Evolutionary conservation across 1,284 basidiomycete genomes (phyloP).

Genomic region (Rhodotorula sp.): DNA sequence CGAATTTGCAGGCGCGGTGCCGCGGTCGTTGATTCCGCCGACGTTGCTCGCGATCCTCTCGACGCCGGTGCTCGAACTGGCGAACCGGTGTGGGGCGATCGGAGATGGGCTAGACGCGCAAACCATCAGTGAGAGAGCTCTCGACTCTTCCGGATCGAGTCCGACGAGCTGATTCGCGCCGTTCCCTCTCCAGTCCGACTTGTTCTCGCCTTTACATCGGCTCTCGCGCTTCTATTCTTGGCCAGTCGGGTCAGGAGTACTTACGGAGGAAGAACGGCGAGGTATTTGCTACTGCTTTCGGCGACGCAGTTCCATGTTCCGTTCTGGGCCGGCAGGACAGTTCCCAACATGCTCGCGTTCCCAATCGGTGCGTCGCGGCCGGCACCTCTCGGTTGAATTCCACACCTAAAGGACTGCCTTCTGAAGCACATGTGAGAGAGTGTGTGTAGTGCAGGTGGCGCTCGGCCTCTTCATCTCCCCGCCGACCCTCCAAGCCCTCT

Average conservation of each 20-base stretch:
- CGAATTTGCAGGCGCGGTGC: slow-evolving; percentile 82
- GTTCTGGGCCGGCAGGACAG: slow-evolving; percentile 87
- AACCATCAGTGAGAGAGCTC: slow-evolving; percentile 57
- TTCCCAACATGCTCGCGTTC: slow-evolving; percentile 91
- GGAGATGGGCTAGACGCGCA: slow-evolving; percentile 63
- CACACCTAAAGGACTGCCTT: too few relatives aligned
- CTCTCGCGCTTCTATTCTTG: slow-evolving; percentile 63
- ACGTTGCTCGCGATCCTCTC: slow-evolving; percentile 44
- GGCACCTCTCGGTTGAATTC: too few relatives aligned
- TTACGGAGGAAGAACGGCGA: slow-evolving; percentile 61
- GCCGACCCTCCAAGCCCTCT: background rate
- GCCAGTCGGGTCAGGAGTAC: slow-evolving; percentile 62
- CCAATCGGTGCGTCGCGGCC: slow-evolving; percentile 72
- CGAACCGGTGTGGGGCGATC: slow-evolving; percentile 53
- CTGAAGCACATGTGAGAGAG: too few relatives aligned
- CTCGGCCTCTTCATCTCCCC: slow-evolving; percentile 59
- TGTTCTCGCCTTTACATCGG: slow-evolving; percentile 68
- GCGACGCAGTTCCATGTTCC: slow-evolving; percentile 84
- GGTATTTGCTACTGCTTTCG: slow-evolving; percentile 66
- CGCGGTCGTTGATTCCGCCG: slow-evolving; percentile 79
- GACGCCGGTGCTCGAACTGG: slow-evolving; percentile 48
- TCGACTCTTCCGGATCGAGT: background rate
- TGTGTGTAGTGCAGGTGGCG: slow-evolving; percentile 61
- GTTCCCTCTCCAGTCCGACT: slow-evolving; percentile 8
- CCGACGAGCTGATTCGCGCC: background rate